These are phyloP conservation scores for Singerocomus inundabilis DNA, from an alignment of 1,284 basidiomycete species.

Conservation along the genomic window DNA sequence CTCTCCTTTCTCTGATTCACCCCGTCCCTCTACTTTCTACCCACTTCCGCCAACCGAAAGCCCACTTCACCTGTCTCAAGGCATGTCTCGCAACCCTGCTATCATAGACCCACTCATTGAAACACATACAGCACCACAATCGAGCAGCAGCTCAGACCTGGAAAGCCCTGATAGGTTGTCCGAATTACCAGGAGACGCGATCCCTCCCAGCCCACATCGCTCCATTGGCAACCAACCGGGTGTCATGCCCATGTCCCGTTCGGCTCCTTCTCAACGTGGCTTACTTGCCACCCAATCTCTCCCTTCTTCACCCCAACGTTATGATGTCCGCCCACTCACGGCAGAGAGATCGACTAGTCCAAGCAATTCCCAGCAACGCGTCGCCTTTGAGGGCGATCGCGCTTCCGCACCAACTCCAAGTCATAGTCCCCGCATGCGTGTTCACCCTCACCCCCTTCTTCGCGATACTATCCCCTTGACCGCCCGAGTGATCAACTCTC, in stretches of 20 bases:
- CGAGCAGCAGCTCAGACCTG: conserved; percentile 23
- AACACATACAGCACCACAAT: conserved; percentile 6
- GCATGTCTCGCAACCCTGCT: conserved; percentile 1
- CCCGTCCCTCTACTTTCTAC: conserved; percentile 8
- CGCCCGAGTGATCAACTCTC: conserved; percentile 15
- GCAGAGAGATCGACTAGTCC: conserved; percentile 33
- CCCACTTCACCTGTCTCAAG: conserved; percentile 1
- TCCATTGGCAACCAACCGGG: conserved; percentile 18
- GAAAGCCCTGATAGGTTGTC: conserved; percentile 42
- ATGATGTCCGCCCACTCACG: conserved; percentile 18
- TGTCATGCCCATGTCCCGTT: conserved; percentile 25
- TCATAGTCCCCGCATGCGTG: conserved; percentile 33
- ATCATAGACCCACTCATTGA: neutral
- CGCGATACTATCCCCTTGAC: conserved; percentile 15
- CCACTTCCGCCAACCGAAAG: conserved; percentile 3
- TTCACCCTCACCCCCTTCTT: conserved; percentile 22
- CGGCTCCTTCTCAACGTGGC: conserved; percentile 28
- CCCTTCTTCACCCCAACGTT: conserved; percentile 13
- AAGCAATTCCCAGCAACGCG: conserved; percentile 36
- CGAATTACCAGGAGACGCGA: conserved; percentile 36
- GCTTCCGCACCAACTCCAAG: conserved; percentile 29
- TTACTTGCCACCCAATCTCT: conserved; percentile 21
- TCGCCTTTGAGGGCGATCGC: conserved; percentile 43
- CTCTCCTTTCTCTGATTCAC: conserved; percentile 22
- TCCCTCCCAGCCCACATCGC: conserved; percentile 30